A percentile compares a stretch with the other conserved stretches of the same genome.
Conservation (phyloP, 169 alveolate genomes). For the Amoebophrya sp. region DNA sequence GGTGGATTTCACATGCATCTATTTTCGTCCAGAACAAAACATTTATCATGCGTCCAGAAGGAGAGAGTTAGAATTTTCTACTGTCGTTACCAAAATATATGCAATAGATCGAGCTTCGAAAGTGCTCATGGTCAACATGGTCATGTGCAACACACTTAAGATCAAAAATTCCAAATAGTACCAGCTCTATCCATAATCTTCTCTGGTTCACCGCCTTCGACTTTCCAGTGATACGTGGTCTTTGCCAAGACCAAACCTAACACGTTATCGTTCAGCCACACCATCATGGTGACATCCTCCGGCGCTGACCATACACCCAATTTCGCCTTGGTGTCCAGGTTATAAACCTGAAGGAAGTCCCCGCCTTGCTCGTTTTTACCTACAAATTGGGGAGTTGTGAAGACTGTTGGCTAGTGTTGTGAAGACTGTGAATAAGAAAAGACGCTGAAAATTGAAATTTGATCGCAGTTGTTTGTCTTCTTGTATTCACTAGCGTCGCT, state of each 20-base stretch:
- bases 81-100: no score
- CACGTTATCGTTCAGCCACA: slow-evolving; percentile 72
- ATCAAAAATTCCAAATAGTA: background rate
- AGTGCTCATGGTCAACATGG: slow-evolving; percentile 57
- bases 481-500: no score
- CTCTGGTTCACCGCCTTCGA: slow-evolving; percentile 44
- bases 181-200: background rate
- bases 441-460: no score
- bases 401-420: background rate
- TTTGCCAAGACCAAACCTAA: slow-evolving; percentile 80
- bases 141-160: background rate
- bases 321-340: slow-evolving; percentile 78
- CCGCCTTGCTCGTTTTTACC: slow-evolving; percentile 47
- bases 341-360: slow-evolving; percentile 70
- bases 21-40: no score
- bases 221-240: slow-evolving; percentile 76
- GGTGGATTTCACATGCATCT: no score
- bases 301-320: slow-evolving; percentile 73
- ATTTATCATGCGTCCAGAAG: no score
- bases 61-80: no score
- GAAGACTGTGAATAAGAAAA: background rate
- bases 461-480: no score
- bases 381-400: background rate
- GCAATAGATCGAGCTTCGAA: no score
- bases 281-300: slow-evolving; percentile 81